These are phyloP conservation scores for Aureobasidium sp. DNA, from an alignment of 2,329 filamentous ascomycete genomes.

Conservation along the genomic window DNA sequence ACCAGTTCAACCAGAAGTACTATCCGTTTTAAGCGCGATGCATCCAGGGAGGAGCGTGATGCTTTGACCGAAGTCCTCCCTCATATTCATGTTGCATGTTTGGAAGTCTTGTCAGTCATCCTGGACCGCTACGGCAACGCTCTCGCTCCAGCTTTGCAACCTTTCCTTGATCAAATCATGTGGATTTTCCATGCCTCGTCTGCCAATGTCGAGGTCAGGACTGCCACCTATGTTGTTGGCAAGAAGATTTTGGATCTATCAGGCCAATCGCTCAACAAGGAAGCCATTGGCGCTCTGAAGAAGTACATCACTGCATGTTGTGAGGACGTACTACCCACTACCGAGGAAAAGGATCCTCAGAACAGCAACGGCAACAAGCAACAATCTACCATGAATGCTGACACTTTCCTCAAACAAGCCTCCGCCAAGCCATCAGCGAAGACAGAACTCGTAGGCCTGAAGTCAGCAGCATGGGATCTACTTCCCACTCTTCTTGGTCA, in stretches of 20 bases:
- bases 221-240: slow-evolving; percentile 54
- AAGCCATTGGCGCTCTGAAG: slow-evolving; percentile 56
- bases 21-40: slow-evolving; percentile 62
- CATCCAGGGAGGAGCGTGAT: slow-evolving; percentile 74
- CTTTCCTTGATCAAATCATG: slow-evolving; percentile 62
- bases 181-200: slow-evolving; percentile 59
- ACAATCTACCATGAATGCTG: slow-evolving; percentile 54
- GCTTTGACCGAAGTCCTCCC: slow-evolving; percentile 68
- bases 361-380: slow-evolving; percentile 33
- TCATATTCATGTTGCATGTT: slow-evolving; percentile 63
- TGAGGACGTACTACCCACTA: slow-evolving; percentile 57
- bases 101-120: slow-evolving; percentile 55
- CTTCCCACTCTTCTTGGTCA: slow-evolving; percentile 55
- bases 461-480: slow-evolving; percentile 52
- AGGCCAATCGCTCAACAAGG: slow-evolving; percentile 61
- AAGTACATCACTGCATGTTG: slow-evolving; percentile 63
- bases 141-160: slow-evolving; percentile 54
- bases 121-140: slow-evolving; percentile 52
- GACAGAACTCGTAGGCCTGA: slow-evolving; percentile 40
- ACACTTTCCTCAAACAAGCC: slow-evolving; percentile 56
- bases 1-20: slow-evolving; percentile 22
- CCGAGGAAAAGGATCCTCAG: slow-evolving; percentile 29
- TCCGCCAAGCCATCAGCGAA: slow-evolving; percentile 20
- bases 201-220: slow-evolving; percentile 48
- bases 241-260: slow-evolving; percentile 52